Evolutionary conservation across 73 alveolate genomes (phyloP), one percentile per base, ranked within the genome.

Genomic region (Paramecium sexaurelia): DNA sequence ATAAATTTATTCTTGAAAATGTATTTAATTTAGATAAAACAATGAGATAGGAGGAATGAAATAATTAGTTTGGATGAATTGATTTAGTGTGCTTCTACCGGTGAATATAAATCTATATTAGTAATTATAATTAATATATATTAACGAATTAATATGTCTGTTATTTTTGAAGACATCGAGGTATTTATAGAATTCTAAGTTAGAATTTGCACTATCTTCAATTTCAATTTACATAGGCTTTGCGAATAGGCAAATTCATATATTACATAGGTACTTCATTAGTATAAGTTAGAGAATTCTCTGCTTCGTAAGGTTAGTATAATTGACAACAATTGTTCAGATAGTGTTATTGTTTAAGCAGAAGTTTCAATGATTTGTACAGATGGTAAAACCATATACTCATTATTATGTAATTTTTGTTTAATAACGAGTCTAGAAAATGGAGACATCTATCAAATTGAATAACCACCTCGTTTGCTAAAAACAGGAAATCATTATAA

Each of bases 101-200:
- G 67, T 51, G 32, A 51, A 51, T 51, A 51, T 51, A 51, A 51
- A 51, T 51, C 67, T 17, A 17, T 29, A 51, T 17, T 51, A 51
- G 32, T 51, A 51, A 51, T 51, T 26, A 51, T 51, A n/a, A 17
- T 51, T 51, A 51, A 51, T 51, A 51, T 51, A 51, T 51, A 51
- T 51, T 51, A 51, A 51, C 67, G 67, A 51, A 51, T 51, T 19
- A 51, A 51, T 17, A 61, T 61, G 83, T 61, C 83, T 61, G 83
- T 61, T 61, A 61, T 61, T 27, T 61, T 61, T 29, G 83, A 61
- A 61, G 83, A 61, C 43, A 32, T 61, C 43, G 83, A 61, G 39
- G 83, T 61, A 61, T 61, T 51, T 51, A 5, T 47, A 47, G 41
- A 61, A 15, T 8, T 5, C 75, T 7, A 61, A 29, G 13, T 24